Base-by-base conservation (phyloP, 345 rosid species). In the Angophora floribunda region DNA sequence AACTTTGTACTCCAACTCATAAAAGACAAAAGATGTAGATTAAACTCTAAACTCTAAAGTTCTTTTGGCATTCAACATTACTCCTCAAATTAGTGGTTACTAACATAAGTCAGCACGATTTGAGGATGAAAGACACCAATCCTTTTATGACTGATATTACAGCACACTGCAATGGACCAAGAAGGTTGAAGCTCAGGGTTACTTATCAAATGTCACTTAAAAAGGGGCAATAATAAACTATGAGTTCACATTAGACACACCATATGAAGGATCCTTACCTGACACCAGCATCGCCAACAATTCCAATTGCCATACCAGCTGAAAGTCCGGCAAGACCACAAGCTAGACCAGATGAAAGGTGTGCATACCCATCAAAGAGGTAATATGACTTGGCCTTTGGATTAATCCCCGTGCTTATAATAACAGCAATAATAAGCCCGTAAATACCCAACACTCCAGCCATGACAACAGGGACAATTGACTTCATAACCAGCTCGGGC, bases 201-300 rank as follows among this genome's bases (percentile, higher is more conserved):
- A 41, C 28, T 75, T 75, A 41, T 75, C 82, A 75, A 75, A 41
- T 75, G 49, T 44, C 28, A 9, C 49, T 36, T 75, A 41, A 75
- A 36, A 14, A 75, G 26, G 30, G 49, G 6, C 22, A 41, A 75
- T 10, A 21, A 5, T 19, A 75, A 26, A 75, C 47, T 36, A 19
- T 3, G 26, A 41, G 49, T 19, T 70, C 49, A 75, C 82, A 36
- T 75, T 17, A 41, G 28, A 75, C 49, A 70, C 24, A 41, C 49
- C 82, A 41, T 9, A 44, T 41, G 49, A 75, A 75, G 49, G 26
- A 36, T 75, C 50, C 85, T 78, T 91, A 90, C 94, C 94, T 88
- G 87, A 93, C 94, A 87, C 94, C 94, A 30, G 94, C 94, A 90
- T 93, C 94, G 63, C 94, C 94, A 91, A 93, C 94, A 89, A 93